Evolutionary conservation across 2,329 filamentous ascomycete genomes (phyloP).

Genomic region (Seiridium unicorne): DNA sequence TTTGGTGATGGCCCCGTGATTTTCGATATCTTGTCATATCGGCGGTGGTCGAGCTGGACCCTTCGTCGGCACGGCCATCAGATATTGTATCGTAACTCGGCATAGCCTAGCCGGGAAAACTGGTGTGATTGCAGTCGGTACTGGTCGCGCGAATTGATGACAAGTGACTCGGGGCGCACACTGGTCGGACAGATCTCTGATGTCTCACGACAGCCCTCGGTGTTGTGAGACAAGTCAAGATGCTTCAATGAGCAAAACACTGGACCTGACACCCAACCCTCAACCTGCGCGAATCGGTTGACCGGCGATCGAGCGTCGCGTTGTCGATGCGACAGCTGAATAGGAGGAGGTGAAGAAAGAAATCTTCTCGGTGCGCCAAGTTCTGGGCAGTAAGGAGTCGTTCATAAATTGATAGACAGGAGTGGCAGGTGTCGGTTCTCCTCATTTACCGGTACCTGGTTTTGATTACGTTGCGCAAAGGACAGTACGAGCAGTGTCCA

Average conservation of each 20-base stretch:
- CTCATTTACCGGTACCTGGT: background rate
- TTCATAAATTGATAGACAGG: background rate
- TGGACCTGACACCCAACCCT: too few relatives aligned
- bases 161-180: background rate
- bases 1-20: constrained; percentile 58
- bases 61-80: constrained; percentile 42
- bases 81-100: constrained; percentile 53
- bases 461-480: background rate
- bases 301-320: too few relatives aligned
- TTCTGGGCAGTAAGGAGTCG: background rate
- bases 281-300: too few relatives aligned
- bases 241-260: background rate
- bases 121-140: background rate
- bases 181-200: background rate
- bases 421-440: background rate
- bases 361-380: background rate
- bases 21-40: constrained; percentile 56
- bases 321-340: too few relatives aligned
- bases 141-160: background rate
- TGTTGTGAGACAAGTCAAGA: background rate
- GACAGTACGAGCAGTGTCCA: background rate
- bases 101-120: constrained; percentile 36
- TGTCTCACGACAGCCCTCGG: background rate
- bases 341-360: too few relatives aligned
- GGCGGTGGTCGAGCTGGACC: constrained; percentile 31